Evolutionary conservation across 768 basidiomycete species (phyloP).

Genomic region (Trametes elegans): DNA sequence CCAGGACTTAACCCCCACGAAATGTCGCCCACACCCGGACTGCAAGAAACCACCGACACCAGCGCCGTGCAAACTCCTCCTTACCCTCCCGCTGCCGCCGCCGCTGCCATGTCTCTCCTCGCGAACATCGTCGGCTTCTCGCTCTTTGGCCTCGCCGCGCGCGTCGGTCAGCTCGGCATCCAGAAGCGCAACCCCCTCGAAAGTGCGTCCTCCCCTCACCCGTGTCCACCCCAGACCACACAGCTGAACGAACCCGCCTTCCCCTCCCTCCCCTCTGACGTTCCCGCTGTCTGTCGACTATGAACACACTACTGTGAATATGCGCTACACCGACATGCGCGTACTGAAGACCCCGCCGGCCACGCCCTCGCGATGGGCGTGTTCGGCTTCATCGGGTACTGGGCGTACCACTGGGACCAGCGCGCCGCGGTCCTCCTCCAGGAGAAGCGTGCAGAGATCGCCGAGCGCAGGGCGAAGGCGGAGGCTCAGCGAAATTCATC

Average conservation of each 20-base stretch:
- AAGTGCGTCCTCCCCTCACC: conserved; percentile 52
- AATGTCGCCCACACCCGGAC: not conserved
- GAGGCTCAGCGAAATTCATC: conserved; percentile 18
- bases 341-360: conserved; percentile 62
- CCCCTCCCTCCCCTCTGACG: not conserved
- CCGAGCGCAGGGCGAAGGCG: conserved; percentile 41
- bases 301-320: too few relatives aligned
- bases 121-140: conserved; percentile 77
- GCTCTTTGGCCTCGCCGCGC: conserved; percentile 75
- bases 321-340: too few relatives aligned
- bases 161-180: conserved; percentile 86
- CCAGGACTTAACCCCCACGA: too few relatives aligned
- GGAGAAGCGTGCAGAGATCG: conserved; percentile 60
- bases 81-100: conserved; percentile 27
- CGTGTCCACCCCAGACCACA: too few relatives aligned
- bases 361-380: conserved; percentile 66
- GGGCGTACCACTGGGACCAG: conserved; percentile 64
- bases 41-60: not conserved
- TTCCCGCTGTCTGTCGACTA: not conserved
- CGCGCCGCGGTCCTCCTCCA: conserved; percentile 60
- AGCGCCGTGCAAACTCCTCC: not conserved
- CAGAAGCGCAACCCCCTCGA: conserved; percentile 76
- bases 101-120: conserved; percentile 55
- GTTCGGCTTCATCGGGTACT: conserved; percentile 77
- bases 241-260: not conserved